A percentile compares a stretch with the other conserved stretches of the same genome.
Conservation (phyloP, 2,329 filamentous ascomycete species). For the Bertia moriformis region DNA sequence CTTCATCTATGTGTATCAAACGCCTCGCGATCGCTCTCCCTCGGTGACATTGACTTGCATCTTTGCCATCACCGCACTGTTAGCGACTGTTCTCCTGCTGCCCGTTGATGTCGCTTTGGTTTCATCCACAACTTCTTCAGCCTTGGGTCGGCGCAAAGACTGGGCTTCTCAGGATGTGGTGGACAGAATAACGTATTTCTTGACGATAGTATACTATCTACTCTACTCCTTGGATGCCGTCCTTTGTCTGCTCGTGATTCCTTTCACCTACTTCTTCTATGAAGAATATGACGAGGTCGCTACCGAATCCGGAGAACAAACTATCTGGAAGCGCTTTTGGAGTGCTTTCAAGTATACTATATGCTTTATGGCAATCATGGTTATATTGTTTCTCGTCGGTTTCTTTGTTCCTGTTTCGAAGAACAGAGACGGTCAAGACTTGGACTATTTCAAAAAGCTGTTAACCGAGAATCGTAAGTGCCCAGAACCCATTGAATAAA, state of each 20-base stretch:
- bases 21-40: conserved; percentile 69
- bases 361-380: conserved; percentile 65
- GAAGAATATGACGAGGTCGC: conserved; percentile 94
- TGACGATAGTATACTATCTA: conserved; percentile 82
- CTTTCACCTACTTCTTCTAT: conserved; percentile 96
- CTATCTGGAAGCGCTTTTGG: conserved; percentile 56
- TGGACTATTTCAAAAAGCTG: conserved; percentile 83
- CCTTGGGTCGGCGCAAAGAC: conserved; percentile 72
- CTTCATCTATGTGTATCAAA: conserved; percentile 85
- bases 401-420: conserved; percentile 82
- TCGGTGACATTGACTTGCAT: conserved; percentile 75
- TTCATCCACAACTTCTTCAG: conserved; percentile 67
- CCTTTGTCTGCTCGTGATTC: conserved; percentile 76
- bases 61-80: conserved; percentile 69
- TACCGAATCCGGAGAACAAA: conserved; percentile 63
- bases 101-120: conserved; percentile 92
- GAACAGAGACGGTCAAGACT: conserved; percentile 40
- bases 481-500: neutral
- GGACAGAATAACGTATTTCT: conserved; percentile 60
- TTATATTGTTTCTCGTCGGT: conserved; percentile 76
- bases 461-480: conserved; percentile 52
- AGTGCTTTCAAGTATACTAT: conserved; percentile 84
- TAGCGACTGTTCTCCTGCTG: conserved; percentile 82
- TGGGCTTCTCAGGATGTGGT: conserved; percentile 82
- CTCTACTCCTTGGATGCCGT: conserved; percentile 85